phyloP scores from a whole-genome alignment of 2,329 filamentous ascomycete genomes.

The Pseudonectria buxi region DNA sequence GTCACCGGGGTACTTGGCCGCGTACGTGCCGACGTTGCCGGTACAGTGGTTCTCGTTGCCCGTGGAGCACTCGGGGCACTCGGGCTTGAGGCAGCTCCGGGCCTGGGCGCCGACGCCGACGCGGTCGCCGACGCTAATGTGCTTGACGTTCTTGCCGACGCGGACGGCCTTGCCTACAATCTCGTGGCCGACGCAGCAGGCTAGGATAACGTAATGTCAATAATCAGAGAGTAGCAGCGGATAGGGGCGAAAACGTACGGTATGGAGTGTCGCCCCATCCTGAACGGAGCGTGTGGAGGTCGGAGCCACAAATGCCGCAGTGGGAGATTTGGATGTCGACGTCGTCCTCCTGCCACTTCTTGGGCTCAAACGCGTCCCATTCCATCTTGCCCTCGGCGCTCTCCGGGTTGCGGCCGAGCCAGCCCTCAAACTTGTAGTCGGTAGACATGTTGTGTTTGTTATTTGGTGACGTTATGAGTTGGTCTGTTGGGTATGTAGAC shows the following conservation, averaged over 20 bases:
- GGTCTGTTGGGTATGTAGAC: too few relatives aligned
- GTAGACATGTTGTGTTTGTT: constrained; percentile 18
- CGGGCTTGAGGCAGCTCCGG: constrained; percentile 9
- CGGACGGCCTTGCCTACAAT: constrained; percentile 53
- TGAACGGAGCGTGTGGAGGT: constrained; percentile 51
- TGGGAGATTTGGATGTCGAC: constrained; percentile 60
- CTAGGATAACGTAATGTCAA: constrained; percentile 23
- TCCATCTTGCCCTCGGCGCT: constrained; percentile 45
- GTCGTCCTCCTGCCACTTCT: constrained; percentile 59
- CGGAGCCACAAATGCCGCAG: constrained; percentile 60
- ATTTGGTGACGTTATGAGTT: too few relatives aligned
- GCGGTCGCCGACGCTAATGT: constrained; percentile 54
- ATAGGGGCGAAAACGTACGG: constrained; percentile 12
- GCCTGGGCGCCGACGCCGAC: constrained; percentile 30
- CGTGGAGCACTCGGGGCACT: constrained; percentile 7
- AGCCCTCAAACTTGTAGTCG: constrained; percentile 44
- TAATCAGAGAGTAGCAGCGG: constrained; percentile 4
- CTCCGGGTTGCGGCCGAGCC: constrained; percentile 38
- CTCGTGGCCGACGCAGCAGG: constrained; percentile 57
- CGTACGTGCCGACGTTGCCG: constrained; percentile 55
- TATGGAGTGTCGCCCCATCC: constrained; percentile 33
- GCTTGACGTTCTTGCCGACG: constrained; percentile 41
- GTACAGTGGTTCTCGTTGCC: constrained; percentile 60
- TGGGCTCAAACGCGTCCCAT: constrained; percentile 53
- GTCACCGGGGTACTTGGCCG: constrained; percentile 50